Percentiles rank a stretch among this genome's conserved stretches.
These are phyloP conservation scores for Mantamonas sphyraenae DNA, from an alignment of 78 protist genomes.

Conservation along the genomic window DNA sequence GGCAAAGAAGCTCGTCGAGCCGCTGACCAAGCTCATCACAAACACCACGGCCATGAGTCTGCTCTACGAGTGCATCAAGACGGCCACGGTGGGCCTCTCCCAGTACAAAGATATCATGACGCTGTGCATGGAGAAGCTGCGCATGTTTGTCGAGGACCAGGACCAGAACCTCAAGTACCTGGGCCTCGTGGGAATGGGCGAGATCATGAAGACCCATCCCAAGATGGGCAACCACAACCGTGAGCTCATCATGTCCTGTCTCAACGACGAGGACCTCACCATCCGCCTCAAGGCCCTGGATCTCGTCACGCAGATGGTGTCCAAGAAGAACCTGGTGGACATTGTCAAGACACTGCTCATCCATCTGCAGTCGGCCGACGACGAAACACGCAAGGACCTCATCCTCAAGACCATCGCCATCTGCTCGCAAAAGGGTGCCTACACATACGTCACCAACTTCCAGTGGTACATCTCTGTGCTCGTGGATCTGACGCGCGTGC, in stretches of 20 bases:
- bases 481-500: slow-evolving; percentile 32
- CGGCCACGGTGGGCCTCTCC: slow-evolving; percentile 59
- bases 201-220: slow-evolving; percentile 50
- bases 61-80: slow-evolving; percentile 80
- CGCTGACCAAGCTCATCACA: slow-evolving; percentile 76
- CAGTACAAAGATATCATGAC: slow-evolving; percentile 45
- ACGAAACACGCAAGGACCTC: slow-evolving; percentile 45
- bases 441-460: slow-evolving; percentile 58
- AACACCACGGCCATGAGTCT: slow-evolving; percentile 81
- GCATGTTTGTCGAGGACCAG: slow-evolving; percentile 72
- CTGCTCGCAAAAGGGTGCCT: slow-evolving; percentile 17
- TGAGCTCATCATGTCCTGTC: slow-evolving; percentile 59
- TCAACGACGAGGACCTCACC: slow-evolving; percentile 80
- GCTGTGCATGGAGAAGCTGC: slow-evolving; percentile 72
- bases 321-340: slow-evolving; percentile 69
- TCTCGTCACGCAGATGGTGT: slow-evolving; percentile 71
- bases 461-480: slow-evolving; percentile 85
- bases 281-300: slow-evolving; percentile 86
- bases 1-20: slow-evolving; percentile 80
- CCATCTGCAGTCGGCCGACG: slow-evolving; percentile 44
- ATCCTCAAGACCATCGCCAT: slow-evolving; percentile 65
- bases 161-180: slow-evolving; percentile 93
- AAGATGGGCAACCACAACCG: slow-evolving; percentile 23
- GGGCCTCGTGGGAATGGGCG: slow-evolving; percentile 75
- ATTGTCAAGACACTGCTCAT: slow-evolving; percentile 56